Base-by-base conservation (phyloP, 1,139 yeast genomes). In the Meyerozyma guilliermondii region DNA sequence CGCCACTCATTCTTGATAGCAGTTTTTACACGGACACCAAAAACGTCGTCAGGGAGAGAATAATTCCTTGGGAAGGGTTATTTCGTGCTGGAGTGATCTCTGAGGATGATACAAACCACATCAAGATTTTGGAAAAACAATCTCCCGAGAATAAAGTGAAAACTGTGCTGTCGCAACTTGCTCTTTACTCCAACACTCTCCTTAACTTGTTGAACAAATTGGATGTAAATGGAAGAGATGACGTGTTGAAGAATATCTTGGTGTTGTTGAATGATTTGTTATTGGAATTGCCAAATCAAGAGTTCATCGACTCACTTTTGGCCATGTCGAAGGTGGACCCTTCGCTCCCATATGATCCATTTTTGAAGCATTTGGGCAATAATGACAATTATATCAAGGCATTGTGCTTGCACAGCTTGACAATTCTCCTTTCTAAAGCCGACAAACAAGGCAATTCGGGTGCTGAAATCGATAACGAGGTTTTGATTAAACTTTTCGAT, bases 51-150 rank as follows among this genome's bases (percentile, higher is more conserved):
- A 76, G 94, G 54, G 85, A 87, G 48, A 78, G 95, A 51, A 84
- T 94, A 28, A 80, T 91, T 46, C 95, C 96, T 22, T 91, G 97
- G 97, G 95, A 87, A 58, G 95, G 95, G 7, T 81, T 85, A 55
- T 82, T 87, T 16, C 76, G 96, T 47, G 83, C 94, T 10, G 81
- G 80, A 40, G 78, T 83, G 39, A 72, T 91, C 38, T 65, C 81
- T 17, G 74, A 74, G 42, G 81, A 78, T 46, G 89, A 86, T 57
- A 88, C 88, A 14, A 74, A 76, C 47, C 68, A 76, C 41, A 71
- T 87, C 57, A 83, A 82, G 60, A 71, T 76, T 37, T 72, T 87
- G 52, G 94, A 85, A 56, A 79, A 78, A 49, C 73, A 71, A 56
- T 58, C 70, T 24, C 47, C 62, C 48, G 71, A 71, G 47, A 62